Conservation (phyloP, 2,329 filamentous ascomycete species). For the Colletotrichum musicola region DNA sequence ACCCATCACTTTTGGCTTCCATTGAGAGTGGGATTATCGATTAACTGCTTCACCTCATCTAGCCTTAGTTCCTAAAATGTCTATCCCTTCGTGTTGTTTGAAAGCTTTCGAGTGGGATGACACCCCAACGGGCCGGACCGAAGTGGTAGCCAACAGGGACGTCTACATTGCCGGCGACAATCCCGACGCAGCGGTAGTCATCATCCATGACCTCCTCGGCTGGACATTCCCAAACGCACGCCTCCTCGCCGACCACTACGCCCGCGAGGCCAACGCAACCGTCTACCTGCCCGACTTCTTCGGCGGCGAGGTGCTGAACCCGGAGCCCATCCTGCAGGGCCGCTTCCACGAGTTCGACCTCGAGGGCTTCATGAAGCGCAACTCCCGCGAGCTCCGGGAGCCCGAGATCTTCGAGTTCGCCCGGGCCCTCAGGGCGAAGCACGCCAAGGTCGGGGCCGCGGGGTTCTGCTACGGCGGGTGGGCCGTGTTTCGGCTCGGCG, state of each 20-base stretch:
- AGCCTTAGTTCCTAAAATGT: not conserved
- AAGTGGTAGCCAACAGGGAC: constrained; percentile 48
- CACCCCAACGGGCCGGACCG: constrained; percentile 49
- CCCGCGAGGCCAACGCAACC: constrained; percentile 57
- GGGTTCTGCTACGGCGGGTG: constrained; percentile 67
- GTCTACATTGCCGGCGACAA: constrained; percentile 54
- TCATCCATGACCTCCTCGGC: constrained; percentile 56
- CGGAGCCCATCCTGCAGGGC: constrained; percentile 46
- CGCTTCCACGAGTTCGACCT: constrained; percentile 53
- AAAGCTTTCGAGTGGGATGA: constrained; percentile 57
- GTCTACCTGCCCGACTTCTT: constrained; percentile 58
- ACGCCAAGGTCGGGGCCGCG: constrained; percentile 55
- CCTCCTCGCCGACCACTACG: constrained; percentile 61
- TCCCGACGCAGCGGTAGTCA: constrained; percentile 49
- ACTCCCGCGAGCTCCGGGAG: constrained; percentile 53
- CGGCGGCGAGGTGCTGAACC: constrained; percentile 48
- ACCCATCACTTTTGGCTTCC: too few relatives aligned
- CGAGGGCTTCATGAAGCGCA: constrained; percentile 50
- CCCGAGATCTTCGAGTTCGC: constrained; percentile 56
- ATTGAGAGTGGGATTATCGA: too few relatives aligned
- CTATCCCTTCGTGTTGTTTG: constrained; percentile 46
- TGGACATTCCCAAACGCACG: constrained; percentile 60
- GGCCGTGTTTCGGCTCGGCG: constrained; percentile 61
- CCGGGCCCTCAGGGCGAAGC: constrained; percentile 48
- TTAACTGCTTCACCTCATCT: too few relatives aligned